Conservation (phyloP, 2,329 filamentous ascomycete genomes). For the Ascosphaera apis region DNA sequence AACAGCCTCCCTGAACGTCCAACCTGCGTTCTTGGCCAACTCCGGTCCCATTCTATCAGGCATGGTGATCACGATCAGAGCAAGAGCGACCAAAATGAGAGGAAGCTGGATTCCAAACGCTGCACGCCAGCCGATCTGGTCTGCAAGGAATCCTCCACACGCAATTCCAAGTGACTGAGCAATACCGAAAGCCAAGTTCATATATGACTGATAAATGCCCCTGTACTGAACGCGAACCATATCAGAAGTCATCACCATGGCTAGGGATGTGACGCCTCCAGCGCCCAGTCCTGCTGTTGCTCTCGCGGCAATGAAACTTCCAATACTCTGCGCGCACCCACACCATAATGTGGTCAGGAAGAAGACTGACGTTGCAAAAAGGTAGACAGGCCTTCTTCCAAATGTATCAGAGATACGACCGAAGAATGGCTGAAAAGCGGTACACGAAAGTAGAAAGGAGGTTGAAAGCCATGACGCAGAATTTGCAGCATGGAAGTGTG, state of each 20-base stretch:
- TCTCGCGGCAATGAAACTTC: constrained; percentile 45
- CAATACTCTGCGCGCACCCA: constrained; percentile 43
- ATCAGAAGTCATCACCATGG: constrained; percentile 39
- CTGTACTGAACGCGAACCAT: constrained; percentile 47
- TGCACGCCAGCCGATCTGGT: constrained; percentile 18
- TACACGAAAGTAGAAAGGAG: constrained; percentile 53
- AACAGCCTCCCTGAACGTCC: constrained; percentile 20
- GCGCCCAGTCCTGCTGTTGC: constrained; percentile 51
- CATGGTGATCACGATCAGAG: constrained; percentile 21
- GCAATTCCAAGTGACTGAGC: constrained; percentile 18
- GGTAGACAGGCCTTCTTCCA: constrained; percentile 43
- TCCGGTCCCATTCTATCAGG: constrained; percentile 24
- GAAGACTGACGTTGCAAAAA: constrained; percentile 40
- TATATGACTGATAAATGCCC: constrained; percentile 20
- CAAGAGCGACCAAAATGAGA: constrained; percentile 16
- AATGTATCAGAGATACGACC: constrained; percentile 53
- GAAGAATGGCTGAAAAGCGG: constrained; percentile 51
- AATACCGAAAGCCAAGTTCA: constrained; percentile 16
- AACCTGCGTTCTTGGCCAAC: constrained; percentile 17
- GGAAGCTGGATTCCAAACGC: constrained; percentile 28
- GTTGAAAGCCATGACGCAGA: constrained; percentile 66
- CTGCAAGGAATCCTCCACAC: constrained; percentile 18
- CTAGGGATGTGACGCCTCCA: constrained; percentile 44
- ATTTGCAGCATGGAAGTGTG: constrained; percentile 55
- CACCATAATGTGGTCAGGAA: constrained; percentile 46